Conservation (phyloP, 192 early-diverging fungal species). For the Chytriomyces sp. region DNA sequence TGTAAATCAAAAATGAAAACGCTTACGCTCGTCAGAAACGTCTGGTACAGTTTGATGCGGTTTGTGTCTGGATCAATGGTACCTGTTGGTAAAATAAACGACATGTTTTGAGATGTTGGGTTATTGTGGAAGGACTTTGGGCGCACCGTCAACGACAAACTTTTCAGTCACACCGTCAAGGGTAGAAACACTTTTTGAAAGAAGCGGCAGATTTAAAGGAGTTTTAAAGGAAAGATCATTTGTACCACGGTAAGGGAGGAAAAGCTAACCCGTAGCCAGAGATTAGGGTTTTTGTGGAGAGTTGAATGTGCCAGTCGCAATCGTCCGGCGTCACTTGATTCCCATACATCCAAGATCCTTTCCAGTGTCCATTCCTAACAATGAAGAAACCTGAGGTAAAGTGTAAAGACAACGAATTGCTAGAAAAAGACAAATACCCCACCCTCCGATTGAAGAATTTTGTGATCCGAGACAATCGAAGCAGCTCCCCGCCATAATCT, state of each 20-base stretch:
- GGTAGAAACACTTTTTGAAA: constrained; percentile 5
- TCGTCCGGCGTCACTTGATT: not conserved
- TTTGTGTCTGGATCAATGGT: constrained; percentile 4
- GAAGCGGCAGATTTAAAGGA: too few relatives aligned
- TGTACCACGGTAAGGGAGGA: not conserved
- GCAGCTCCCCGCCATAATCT: constrained; percentile 5
- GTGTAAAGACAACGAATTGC: not conserved
- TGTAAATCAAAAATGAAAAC: constrained; percentile 22
- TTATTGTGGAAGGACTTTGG: not conserved
- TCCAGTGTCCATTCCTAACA: not conserved
- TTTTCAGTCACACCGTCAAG: constrained; percentile 18
- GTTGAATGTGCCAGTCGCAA: not conserved
- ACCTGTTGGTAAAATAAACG: not conserved
- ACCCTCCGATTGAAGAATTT: not conserved
- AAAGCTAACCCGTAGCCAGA: not conserved
- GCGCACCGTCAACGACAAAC: constrained; percentile 31
- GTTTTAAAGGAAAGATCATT: not conserved
- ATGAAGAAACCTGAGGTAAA: not conserved
- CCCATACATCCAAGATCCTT: not conserved
- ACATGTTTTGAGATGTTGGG: not conserved
- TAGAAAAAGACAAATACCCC: not conserved
- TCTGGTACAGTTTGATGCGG: constrained; percentile 27
- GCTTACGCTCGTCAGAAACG: constrained; percentile 23
- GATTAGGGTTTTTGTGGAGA: not conserved
- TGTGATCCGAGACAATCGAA: not conserved